A percentile compares a stretch with the other conserved stretches of the same genome.
Conservation (phyloP, 2,329 filamentous ascomycete species). For the Fusarium kyushuense region DNA sequence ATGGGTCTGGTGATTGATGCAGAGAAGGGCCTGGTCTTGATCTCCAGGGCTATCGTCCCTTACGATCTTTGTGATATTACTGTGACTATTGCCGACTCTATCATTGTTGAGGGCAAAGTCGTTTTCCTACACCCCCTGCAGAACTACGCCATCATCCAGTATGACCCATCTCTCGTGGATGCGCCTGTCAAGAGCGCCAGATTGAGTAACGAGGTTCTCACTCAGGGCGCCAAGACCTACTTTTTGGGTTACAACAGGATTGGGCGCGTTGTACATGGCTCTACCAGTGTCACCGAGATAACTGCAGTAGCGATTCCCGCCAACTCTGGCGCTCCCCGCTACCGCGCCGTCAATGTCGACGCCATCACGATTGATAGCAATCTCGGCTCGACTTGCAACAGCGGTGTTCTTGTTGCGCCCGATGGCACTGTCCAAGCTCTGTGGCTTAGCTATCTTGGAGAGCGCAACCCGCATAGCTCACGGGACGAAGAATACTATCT, state of each 20-base stretch:
- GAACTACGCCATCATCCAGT: conserved; percentile 96
- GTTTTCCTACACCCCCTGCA: conserved; percentile 96
- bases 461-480: conserved; percentile 80
- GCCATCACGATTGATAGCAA: conserved; percentile 97
- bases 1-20: conserved; percentile 98
- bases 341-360: conserved; percentile 94
- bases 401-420: conserved; percentile 88
- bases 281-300: conserved; percentile 96
- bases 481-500: conserved; percentile 98
- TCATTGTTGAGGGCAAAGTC: conserved; percentile 93
- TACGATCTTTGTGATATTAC: conserved; percentile 98
- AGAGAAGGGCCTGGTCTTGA: conserved; percentile 92
- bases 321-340: conserved; percentile 89
- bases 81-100: conserved; percentile 95
- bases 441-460: conserved; percentile 96
- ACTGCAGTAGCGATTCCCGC: conserved; percentile 97
- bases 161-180: conserved; percentile 92
- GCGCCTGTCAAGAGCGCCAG: conserved; percentile 92
- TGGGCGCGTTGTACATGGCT: conserved; percentile 89
- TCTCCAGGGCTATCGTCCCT: conserved; percentile 92
- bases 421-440: conserved; percentile 94
- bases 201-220: conserved; percentile 83
- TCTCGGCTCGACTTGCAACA: conserved; percentile 90
- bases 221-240: conserved; percentile 92
- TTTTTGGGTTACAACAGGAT: conserved; percentile 99